Conservation (phyloP, 345 rosid genomes). For the Brassica incana region DNA sequence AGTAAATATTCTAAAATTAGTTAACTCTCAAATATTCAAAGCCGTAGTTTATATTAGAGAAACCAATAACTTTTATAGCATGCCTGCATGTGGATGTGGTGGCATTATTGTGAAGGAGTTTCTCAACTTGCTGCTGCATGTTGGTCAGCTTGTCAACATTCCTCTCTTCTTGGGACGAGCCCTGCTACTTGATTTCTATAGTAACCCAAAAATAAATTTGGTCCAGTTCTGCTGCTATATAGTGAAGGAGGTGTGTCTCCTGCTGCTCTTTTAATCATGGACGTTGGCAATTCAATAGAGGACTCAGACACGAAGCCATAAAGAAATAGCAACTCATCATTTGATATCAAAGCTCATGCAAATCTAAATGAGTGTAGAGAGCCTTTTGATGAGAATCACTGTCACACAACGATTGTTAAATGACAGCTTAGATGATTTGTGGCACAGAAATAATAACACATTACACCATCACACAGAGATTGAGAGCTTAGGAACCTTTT, state of each 20-base stretch:
- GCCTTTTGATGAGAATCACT: neutral
- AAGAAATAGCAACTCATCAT: neutral
- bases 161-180: slow-evolving; percentile 28
- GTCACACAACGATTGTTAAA: neutral
- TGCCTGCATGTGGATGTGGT: neutral
- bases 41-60: neutral
- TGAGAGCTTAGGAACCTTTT: neutral
- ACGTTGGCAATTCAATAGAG: neutral
- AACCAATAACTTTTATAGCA: neutral
- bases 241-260: slow-evolving; percentile 12
- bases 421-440: neutral
- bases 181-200: slow-evolving; percentile 24
- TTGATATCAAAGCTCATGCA: neutral
- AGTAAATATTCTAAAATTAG: neutral
- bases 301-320: neutral
- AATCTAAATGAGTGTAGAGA: neutral
- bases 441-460: neutral
- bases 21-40: neutral
- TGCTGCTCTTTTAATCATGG: slow-evolving; percentile 20
- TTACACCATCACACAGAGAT: neutral
- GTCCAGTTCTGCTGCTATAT: slow-evolving; percentile 3
- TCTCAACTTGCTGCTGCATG: slow-evolving; percentile 34
- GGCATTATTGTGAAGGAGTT: slow-evolving; percentile 26
- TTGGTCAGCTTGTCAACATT: slow-evolving; percentile 23
- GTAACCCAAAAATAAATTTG: slow-evolving; percentile 15